Percentiles rank a stretch among this genome's conserved stretches.
Conservation (phyloP, 495 filamentous ascomycete species). For the Xylaria scruposa region DNA sequence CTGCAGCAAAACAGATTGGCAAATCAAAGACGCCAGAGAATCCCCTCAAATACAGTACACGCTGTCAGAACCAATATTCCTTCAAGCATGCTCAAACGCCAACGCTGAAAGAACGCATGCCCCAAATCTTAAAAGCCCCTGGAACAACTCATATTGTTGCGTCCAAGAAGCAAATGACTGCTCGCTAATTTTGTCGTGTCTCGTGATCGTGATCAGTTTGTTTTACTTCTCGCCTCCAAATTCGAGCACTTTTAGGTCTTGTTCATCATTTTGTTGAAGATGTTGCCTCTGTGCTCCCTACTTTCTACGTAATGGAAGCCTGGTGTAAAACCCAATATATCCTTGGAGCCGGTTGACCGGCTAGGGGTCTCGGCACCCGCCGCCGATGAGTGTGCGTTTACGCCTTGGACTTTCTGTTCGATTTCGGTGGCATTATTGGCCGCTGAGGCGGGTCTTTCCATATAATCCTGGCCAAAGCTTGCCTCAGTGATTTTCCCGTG, state of each 20-base stretch:
- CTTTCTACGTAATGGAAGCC: slow-evolving; percentile 25
- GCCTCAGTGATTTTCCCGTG: slow-evolving; percentile 30
- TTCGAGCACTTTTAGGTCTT: slow-evolving; percentile 6
- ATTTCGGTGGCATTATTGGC: slow-evolving; percentile 26
- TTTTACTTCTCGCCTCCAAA: not conserved
- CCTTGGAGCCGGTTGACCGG: not conserved
- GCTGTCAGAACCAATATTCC: not conserved
- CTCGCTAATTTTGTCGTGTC: not conserved
- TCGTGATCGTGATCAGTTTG: not conserved
- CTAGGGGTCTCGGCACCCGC: not conserved
- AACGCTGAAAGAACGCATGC: slow-evolving; percentile 9
- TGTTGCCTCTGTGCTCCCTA: slow-evolving; percentile 14
- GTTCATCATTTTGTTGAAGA: slow-evolving; percentile 31
- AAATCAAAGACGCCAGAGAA: not conserved
- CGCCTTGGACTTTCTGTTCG: not conserved
- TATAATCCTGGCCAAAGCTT: not conserved
- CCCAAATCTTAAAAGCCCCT: not conserved
- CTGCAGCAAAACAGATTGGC: not conserved
- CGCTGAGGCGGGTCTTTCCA: not conserved
- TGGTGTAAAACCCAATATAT: not conserved
- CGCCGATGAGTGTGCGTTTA: not conserved
- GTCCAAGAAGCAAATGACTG: not conserved
- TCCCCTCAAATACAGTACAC: not conserved
- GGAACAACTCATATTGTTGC: not conserved
- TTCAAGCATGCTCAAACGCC: slow-evolving; percentile 17